phyloP scores from a whole-genome alignment of 2,329 filamentous ascomycete genomes.

The Orbilia oligospora region DNA sequence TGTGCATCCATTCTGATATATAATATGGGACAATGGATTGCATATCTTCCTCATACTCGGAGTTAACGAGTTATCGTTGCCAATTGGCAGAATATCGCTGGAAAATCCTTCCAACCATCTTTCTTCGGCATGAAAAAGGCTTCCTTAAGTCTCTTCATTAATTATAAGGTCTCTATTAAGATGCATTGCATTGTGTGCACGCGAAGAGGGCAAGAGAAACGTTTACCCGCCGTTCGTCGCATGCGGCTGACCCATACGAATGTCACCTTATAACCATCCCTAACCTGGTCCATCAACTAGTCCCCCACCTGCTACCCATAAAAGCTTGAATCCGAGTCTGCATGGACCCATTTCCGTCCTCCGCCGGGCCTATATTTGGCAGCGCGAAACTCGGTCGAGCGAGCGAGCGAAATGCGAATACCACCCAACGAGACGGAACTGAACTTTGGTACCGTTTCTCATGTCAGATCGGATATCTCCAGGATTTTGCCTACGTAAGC shows the following conservation, averaged over 20 bases:
- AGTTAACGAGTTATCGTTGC: too few species aligned
- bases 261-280: conserved; percentile 16
- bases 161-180: too few species aligned
- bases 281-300: background rate
- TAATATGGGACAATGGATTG: background rate
- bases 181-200: too few species aligned
- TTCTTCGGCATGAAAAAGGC: background rate
- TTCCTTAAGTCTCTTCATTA: too few species aligned
- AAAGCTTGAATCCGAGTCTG: conserved; percentile 20
- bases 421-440: background rate
- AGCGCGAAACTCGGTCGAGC: background rate
- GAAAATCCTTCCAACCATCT: background rate
- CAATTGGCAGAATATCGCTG: background rate
- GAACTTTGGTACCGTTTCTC: background rate
- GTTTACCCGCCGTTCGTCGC: background rate
- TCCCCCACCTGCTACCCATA: background rate
- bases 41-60: background rate
- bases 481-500: background rate
- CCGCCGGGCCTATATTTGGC: conserved; percentile 31
- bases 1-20: background rate
- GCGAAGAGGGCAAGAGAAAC: background rate
- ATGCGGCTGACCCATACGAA: conserved; percentile 7
- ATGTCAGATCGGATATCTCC: conserved; percentile 21
- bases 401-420: conserved; percentile 2
- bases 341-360: conserved; percentile 29